Base-by-base conservation (phyloP, 1,139 yeast species). In the Taphrina confusa region DNA sequence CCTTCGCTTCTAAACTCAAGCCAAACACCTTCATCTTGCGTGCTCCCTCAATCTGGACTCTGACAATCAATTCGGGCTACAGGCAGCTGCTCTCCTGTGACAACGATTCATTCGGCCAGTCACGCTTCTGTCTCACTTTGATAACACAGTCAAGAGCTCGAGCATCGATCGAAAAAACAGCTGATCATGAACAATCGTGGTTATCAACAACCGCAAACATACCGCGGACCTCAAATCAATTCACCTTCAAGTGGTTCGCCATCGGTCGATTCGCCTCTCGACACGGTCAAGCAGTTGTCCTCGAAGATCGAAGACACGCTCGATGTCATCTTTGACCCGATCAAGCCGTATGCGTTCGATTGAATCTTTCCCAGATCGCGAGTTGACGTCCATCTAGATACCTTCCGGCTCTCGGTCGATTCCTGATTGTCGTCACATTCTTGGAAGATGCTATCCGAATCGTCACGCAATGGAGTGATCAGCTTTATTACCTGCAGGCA, bases 401-500 rank as follows among this genome's bases (percentile, higher is more conserved):
- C 61, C 69, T 76, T 61, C 97, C 97, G 12, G 83, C 85, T 23
- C 80, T 92, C 66, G 97, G 97, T 28, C 80, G 98, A 62, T 84
- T 88, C 64, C 81, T 91, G 68, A 90, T 92, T 66, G 96, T 92
- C 63, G 96, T 96, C 57, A 92, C 98, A 0, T 92, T 91, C 71
- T 82, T 84, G 68, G 98, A 92, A 73, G 98, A 92, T 71, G 83
- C 96, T 1, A 72, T 86, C 62, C 80, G 98, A 72, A 88, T 92
- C 68, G 70, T 84, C 63, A 78, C 90, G 14, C 97, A 91, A 74
- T 92, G 97, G 97, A 74, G 80, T 33, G 96, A 90, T 69, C 98
- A 92, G 73, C 89, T 89, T 30, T 85, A 83, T 71, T 92, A 87
- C 72, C 78, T 92, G 68, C 82, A 88, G 76, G 82, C 82, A 67